Evolutionary conservation across 2,329 filamentous ascomycete species (phyloP).

Genomic region (Fusarium piperis): DNA sequence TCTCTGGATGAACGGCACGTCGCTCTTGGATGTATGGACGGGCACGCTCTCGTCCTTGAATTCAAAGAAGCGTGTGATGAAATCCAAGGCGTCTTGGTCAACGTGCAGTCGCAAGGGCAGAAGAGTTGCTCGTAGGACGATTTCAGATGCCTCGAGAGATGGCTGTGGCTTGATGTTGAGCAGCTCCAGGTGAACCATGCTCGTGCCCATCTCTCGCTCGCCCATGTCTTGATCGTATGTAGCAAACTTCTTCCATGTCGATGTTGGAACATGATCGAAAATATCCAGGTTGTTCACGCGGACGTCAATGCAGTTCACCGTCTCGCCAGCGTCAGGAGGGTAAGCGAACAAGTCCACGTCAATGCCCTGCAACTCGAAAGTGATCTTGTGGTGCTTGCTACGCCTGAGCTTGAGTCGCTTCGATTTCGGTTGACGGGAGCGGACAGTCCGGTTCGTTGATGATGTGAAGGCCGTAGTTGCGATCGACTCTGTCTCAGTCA

Average conservation of each 20-base stretch:
- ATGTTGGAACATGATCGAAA: constrained; percentile 93
- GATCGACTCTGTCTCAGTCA: constrained; percentile 89
- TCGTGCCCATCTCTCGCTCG: constrained; percentile 84
- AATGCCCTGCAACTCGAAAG: constrained; percentile 89
- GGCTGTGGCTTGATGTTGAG: constrained; percentile 87
- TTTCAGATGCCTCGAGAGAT: constrained; percentile 86
- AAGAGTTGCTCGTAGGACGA: constrained; percentile 82
- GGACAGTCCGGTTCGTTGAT: constrained; percentile 61
- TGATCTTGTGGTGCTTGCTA: constrained; percentile 93
- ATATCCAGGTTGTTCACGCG: constrained; percentile 86
- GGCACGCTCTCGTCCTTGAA: constrained; percentile 83
- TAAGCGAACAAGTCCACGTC: constrained; percentile 85
- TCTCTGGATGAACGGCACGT: constrained; percentile 87
- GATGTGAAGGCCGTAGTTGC: constrained; percentile 77
- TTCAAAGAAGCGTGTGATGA: constrained; percentile 96
- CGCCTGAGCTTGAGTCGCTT: constrained; percentile 79
- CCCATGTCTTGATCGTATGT: constrained; percentile 91
- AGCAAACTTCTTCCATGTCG: constrained; percentile 97
- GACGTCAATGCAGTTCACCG: constrained; percentile 86
- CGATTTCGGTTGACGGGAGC: constrained; percentile 54
- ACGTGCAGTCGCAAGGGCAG: constrained; percentile 91
- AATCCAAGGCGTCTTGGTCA: constrained; percentile 96
- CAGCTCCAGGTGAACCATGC: constrained; percentile 90
- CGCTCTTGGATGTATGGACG: constrained; percentile 68
- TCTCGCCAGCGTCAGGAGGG: constrained; percentile 79